phyloP scores from a whole-genome alignment of 768 basidiomycete species.

The Boletales sp. region DNA sequence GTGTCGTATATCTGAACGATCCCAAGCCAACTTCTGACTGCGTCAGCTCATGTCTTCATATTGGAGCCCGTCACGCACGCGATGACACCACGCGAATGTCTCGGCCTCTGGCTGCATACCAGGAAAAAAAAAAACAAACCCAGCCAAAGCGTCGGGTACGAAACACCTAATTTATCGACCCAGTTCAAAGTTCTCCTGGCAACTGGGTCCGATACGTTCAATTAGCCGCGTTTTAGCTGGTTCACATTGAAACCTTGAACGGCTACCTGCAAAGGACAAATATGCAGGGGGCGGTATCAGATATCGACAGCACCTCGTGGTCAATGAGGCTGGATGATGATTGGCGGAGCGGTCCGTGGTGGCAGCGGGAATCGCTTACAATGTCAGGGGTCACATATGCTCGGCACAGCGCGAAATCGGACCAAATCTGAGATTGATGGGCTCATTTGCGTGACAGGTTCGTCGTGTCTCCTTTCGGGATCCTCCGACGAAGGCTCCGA shows the following conservation, averaged over 20 bases:
- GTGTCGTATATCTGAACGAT: not conserved
- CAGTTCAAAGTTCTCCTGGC: constrained; percentile 6
- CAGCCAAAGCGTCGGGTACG: constrained; percentile 6
- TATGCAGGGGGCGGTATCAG: not conserved
- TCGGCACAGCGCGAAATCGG: constrained; percentile 10
- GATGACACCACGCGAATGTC: too few relatives aligned
- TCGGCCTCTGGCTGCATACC: not conserved
- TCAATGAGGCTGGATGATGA: not conserved
- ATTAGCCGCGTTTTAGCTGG: not conserved
- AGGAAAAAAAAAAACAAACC: not conserved
- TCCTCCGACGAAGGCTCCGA: constrained; percentile 17
- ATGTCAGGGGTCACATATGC: constrained; percentile 19
- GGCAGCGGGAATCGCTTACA: constrained; percentile 10
- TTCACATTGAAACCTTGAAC: constrained; percentile 11
- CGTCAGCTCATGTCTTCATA: not conserved
- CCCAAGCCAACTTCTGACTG: not conserved
- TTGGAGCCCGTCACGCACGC: not conserved
- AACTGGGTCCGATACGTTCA: not conserved
- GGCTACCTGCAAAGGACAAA: constrained; percentile 1
- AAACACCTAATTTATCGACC: not conserved
- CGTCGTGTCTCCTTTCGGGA: constrained; percentile 21
- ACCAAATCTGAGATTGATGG: constrained; percentile 29
- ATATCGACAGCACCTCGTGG: not conserved
- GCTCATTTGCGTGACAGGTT: constrained; percentile 14
- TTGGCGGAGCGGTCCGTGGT: constrained; percentile 5